Base-by-base conservation (phyloP, 1,139 yeast species). In the Zhuliangozyma blackwelliae region DNA sequence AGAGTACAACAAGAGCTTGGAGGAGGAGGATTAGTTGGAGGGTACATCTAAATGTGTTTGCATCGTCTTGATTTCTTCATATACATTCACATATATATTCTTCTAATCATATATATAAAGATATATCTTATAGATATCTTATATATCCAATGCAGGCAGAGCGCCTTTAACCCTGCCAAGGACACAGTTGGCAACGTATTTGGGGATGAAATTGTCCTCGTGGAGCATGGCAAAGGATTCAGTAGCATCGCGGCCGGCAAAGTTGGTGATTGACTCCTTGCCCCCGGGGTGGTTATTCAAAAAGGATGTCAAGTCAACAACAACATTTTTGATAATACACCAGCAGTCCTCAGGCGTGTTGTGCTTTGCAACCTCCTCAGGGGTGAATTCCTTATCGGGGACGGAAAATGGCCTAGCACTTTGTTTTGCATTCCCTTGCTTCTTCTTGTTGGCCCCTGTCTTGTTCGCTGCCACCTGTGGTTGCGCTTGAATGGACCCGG, bases 161-260 rank as follows among this genome's bases (percentile, higher is more conserved):
- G 55, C 56, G 3, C 79, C 79, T 46, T 71, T 65, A n/a, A 77
- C 42, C 29, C 67, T 56, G 3, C 82, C 82, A 39, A 75, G 52
- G 3, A 75, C 77, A 46, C 72, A 61, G 28, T 59, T 55, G 10
- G 64, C 54, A 5, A 77, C 77, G 45, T 75, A 75, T 43, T 75
- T 63, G 7, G 68, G 62, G 36, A 77, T 63, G 36, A 76, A 77
- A 40, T 64, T 65, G 45, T 77, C 82, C 38, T 75, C 79, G 49
- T 76, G 79, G 37, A 74, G 56, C 74, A 72, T 69, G 32, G 77
- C 85, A 55, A 88, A 90, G 43, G 87, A 77, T 47, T 82, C 84
- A 3, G 96, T 84, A 3, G 95, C 97, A 54, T 92, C 97, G 51
- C 80, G 81, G 11, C 97, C 97, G 3, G 95, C 97, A 53, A 81